Conservation (phyloP, 768 basidiomycete genomes). For the Tulasnella sp. region DNA sequence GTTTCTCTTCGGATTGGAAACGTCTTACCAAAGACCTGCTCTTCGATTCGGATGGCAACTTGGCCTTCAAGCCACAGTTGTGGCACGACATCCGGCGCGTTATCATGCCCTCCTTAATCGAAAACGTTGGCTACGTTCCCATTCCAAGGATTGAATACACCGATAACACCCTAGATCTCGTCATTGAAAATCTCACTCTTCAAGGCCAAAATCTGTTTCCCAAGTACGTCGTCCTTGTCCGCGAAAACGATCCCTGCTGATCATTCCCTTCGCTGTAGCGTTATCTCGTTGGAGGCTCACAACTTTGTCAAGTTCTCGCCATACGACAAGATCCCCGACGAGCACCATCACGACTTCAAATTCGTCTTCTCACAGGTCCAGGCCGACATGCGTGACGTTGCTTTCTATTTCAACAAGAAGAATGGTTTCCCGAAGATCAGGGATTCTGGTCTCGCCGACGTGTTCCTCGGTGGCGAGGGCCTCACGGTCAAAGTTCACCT, state of each 20-base stretch:
- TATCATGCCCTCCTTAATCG: slow-evolving; percentile 66
- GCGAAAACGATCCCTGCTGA: background rate
- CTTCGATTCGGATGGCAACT: slow-evolving; percentile 64
- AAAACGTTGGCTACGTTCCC: slow-evolving; percentile 48
- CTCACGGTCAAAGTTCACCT: slow-evolving; percentile 56
- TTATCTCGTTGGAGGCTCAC: slow-evolving; percentile 46
- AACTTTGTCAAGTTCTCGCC: slow-evolving; percentile 81
- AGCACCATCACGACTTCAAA: slow-evolving; percentile 57
- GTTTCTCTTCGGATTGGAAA: slow-evolving; percentile 73
- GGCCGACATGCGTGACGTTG: slow-evolving; percentile 86
- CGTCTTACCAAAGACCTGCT: slow-evolving; percentile 73
- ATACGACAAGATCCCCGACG: slow-evolving; percentile 46
- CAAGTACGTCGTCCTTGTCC: slow-evolving; percentile 27
- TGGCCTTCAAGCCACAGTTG: slow-evolving; percentile 74
- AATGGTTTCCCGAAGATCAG: slow-evolving; percentile 63
- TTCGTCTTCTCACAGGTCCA: slow-evolving; percentile 77
- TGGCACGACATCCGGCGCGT: slow-evolving; percentile 81
- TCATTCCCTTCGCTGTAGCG: slow-evolving; percentile 22
- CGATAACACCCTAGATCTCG: slow-evolving; percentile 72
- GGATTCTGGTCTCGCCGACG: slow-evolving; percentile 78
- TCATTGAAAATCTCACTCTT: slow-evolving; percentile 85
- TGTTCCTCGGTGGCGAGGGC: slow-evolving; percentile 72
- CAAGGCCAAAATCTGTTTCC: slow-evolving; percentile 86
- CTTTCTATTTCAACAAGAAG: slow-evolving; percentile 84
- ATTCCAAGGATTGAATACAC: slow-evolving; percentile 93